Conservation (phyloP, 2,329 filamentous ascomycete species). For the Cladorrhinum sp. region DNA sequence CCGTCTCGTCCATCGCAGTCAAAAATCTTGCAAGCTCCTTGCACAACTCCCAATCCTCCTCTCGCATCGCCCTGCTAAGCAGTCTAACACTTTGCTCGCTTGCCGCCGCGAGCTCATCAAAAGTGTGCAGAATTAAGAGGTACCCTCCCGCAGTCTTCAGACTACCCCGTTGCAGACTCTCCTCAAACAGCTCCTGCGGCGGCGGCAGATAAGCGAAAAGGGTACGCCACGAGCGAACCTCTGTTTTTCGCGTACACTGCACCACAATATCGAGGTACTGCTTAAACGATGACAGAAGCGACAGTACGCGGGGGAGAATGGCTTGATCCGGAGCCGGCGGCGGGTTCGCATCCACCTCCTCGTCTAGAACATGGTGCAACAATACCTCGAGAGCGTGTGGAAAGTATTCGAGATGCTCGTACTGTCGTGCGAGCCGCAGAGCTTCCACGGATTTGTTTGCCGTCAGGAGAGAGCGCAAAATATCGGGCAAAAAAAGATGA, state of each 20-base stretch:
- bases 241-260: constrained; percentile 95
- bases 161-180: constrained; percentile 77
- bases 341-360: constrained; percentile 73
- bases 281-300: constrained; percentile 67
- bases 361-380: constrained; percentile 88
- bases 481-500: constrained; percentile 85
- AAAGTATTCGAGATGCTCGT: constrained; percentile 85
- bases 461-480: constrained; percentile 75
- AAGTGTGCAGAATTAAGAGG: constrained; percentile 86
- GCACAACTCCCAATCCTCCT: constrained; percentile 92
- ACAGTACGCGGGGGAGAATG: constrained; percentile 61
- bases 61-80: constrained; percentile 74
- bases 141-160: constrained; percentile 96
- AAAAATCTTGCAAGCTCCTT: constrained; percentile 94
- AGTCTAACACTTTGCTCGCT: constrained; percentile 78
- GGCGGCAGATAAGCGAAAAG: constrained; percentile 89
- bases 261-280: constrained; percentile 93
- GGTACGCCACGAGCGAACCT: constrained; percentile 91
- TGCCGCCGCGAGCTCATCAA: constrained; percentile 65
- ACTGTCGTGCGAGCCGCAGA: constrained; percentile 77
- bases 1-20: constrained; percentile 84
- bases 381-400: constrained; percentile 89
- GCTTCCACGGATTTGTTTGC: constrained; percentile 77
- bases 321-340: constrained; percentile 60
- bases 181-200: constrained; percentile 88